Base-by-base conservation (phyloP, 805 yeast genomes). In the Cyberlindnera lachancei region DNA sequence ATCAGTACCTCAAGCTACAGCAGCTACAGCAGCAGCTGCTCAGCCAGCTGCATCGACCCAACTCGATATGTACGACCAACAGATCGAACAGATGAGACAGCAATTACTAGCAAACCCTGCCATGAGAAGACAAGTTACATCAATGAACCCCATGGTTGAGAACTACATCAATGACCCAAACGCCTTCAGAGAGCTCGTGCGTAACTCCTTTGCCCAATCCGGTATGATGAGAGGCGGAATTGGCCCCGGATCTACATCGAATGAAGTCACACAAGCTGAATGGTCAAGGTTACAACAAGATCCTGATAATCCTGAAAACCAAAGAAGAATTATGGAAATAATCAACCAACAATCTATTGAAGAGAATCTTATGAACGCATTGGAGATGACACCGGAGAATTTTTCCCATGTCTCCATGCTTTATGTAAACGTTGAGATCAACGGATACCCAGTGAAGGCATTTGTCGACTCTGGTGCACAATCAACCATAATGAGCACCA, bases 381-480 rank as follows among this genome's bases (percentile, higher is more conserved):
- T 77, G 53, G 96, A 88, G 37, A 76, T 79, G 33, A 75, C 90
- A 5, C 98, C 99, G 0, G 99, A 92, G 54, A 69, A 83, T 23
- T 92, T 92, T 59, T 79, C 87, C 0, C 58, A 70, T 1, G 94
- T 90, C 4, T 72, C 73, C 20, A 87, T 92, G 95, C 67, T 92
- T 24, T 90, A 79, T 56, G 75, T 92, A 12, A 67, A 76, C 35
- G 66, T 86, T 25, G 79, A 74, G 43, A 79, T 90, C 23, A 88
- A 92, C 48, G 90, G 92, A 2, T 65, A 68, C 28, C 76, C 79
- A 15, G 80, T 87, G 3, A 84, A 84, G 53, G 97, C 97, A 0
- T 86, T 92, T 62, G 94, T 92, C 5, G 99, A 92, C 54, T 76
- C 96, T 0, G 98, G 99, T 3, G 97, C 99, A 0, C 96, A 87